Evolutionary conservation across 768 basidiomycete species (phyloP), one percentile per base, ranked within the genome.

Genomic region (Psilocybe cubensis): DNA sequence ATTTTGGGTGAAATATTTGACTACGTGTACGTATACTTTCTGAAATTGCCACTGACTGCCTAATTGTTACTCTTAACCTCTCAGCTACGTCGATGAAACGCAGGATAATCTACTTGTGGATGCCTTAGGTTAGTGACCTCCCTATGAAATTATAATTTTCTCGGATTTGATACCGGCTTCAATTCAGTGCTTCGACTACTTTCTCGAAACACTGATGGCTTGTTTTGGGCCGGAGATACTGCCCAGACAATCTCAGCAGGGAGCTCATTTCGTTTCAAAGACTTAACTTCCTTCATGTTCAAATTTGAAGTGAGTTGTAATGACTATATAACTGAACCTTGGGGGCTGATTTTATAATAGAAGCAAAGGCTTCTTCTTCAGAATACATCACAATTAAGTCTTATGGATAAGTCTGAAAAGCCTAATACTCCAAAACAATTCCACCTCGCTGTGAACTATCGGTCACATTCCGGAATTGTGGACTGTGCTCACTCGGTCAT

Each of bases 151-250:
- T 14, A 42, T 4, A 43, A 28, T 27, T 6, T 18, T 12, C 31
- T 2, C 20, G 23, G 17, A 31, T n/a, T 5, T 33, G 4, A 42
- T 17, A 17, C n/a, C n/a, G n/a, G n/a, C n/a, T n/a, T n/a, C n/a
- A n/a, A n/a, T 11, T 7, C 51, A 91, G 89, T 91, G 2, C 68
- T 91, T 42, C 75, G 87, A 28, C 72, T 75, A 0, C 64, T 91
- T 10, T 90, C 87, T 60, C 68, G 69, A 10, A 89, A 90, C 62
- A 77, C 82, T 0, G 72, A 87, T 51, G 89, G 89, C 0, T 70
- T 90, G n/a, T 87, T 91, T 59, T 91, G 88, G 87, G 89, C 88
- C 2, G 90, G 90, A 0, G 90, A 92, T 65, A 91, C 90, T 0
- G 88, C 90, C 0, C 90, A 92, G 61, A 88, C 89, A 0, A 91